phyloP scores from a whole-genome alignment of 129 eudicot genomes.

The Pulicaria dysenterica region DNA sequence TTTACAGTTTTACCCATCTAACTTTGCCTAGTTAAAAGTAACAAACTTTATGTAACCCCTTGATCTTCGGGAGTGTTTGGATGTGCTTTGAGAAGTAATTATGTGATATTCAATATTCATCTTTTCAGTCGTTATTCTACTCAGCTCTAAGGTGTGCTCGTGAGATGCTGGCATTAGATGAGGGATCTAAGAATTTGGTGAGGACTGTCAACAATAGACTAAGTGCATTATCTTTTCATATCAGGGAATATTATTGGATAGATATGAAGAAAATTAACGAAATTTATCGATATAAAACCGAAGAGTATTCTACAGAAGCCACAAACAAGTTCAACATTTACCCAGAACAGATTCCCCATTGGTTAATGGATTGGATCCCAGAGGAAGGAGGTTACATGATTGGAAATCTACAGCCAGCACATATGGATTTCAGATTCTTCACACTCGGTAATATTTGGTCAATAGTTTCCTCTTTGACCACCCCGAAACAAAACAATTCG shows the following conservation, averaged over 20 bases:
- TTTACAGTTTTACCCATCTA: neutral
- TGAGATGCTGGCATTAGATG: slow-evolving; percentile 82
- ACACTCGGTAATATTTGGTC: slow-evolving; percentile 97
- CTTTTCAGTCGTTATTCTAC: slow-evolving; percentile 80
- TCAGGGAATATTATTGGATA: slow-evolving; percentile 96
- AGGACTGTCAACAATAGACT: slow-evolving; percentile 84
- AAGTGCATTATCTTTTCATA: slow-evolving; percentile 92
- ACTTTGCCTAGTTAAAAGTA: too few species aligned
- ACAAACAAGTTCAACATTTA: slow-evolving; percentile 91
- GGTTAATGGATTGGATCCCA: slow-evolving; percentile 99
- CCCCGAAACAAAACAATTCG: slow-evolving; percentile 86
- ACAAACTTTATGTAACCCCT: too few species aligned
- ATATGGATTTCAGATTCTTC: slow-evolving; percentile 98
- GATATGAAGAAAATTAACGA: slow-evolving; percentile 92
- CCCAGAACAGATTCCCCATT: slow-evolving; percentile 93
- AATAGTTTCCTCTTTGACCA: slow-evolving; percentile 79
- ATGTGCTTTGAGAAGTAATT: too few species aligned
- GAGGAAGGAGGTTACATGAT: slow-evolving; percentile 93
- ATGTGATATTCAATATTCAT: too few species aligned
- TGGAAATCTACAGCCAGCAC: slow-evolving; percentile 96
- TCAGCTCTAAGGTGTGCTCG: slow-evolving; percentile 94
- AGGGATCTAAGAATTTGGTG: slow-evolving; percentile 85
- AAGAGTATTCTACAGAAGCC: slow-evolving; percentile 93
- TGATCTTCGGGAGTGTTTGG: too few species aligned
- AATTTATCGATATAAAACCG: slow-evolving; percentile 93